Conservation (phyloP, 2,329 filamentous ascomycete species). For the Cadophora sp. region DNA sequence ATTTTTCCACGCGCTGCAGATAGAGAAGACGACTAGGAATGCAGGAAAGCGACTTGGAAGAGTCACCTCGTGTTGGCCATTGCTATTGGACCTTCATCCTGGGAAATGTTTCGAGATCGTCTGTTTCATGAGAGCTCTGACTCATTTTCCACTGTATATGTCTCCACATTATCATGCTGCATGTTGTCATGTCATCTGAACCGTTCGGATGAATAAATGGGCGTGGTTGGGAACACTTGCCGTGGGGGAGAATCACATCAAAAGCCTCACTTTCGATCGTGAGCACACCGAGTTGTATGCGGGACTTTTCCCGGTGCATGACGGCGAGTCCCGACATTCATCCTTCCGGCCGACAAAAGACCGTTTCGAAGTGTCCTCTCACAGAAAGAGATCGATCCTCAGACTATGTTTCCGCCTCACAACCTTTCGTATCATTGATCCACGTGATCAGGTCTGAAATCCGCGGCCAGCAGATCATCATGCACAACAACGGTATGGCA, state of each 20-base stretch:
- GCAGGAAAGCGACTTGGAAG: conserved; percentile 27
- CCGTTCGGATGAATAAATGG: conserved; percentile 21
- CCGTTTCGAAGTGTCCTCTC: neutral
- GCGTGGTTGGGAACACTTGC: conserved; percentile 19
- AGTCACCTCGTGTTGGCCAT: conserved; percentile 34
- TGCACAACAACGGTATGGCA: conserved; percentile 6
- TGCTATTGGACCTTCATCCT: conserved; percentile 27
- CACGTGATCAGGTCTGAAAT: conserved; percentile 8
- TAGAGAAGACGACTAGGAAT: conserved; percentile 23
- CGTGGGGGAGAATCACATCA: neutral
- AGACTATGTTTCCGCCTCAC: neutral
- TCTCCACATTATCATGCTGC: conserved; percentile 34
- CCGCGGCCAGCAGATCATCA: conserved; percentile 5
- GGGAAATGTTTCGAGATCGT: conserved; percentile 38
- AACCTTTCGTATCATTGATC: neutral
- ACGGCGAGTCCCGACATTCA: neutral
- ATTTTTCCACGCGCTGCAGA: conserved; percentile 39
- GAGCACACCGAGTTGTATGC: neutral
- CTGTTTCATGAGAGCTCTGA: conserved; percentile 40
- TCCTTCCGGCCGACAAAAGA: conserved; percentile 2
- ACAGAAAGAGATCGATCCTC: neutral
- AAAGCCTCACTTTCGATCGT: conserved; percentile 1
- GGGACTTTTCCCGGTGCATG: neutral
- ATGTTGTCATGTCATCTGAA: conserved; percentile 36
- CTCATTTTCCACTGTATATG: conserved; percentile 37